phyloP scores from a whole-genome alignment of 1,139 yeast species.

The Saccharomyces hybrid region DNA sequence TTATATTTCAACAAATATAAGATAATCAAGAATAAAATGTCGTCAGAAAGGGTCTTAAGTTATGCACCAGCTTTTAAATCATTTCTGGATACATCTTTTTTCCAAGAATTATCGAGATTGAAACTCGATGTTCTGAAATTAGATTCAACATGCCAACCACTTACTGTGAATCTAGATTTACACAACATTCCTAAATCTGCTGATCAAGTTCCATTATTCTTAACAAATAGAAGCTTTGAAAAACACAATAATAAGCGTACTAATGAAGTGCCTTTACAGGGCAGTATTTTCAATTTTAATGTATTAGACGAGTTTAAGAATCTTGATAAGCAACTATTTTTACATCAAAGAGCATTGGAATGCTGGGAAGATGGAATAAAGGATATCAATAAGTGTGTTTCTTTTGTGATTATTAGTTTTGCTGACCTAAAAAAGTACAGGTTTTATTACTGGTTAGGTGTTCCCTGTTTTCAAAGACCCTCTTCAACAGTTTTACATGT shows the following conservation, averaged over 20 bases:
- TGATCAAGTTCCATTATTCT: slow-evolving; percentile 33
- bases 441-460: slow-evolving; percentile 84
- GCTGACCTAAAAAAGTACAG: slow-evolving; percentile 85
- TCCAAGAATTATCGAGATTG: slow-evolving; percentile 50
- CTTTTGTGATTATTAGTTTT: slow-evolving; percentile 57
- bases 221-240: slow-evolving; percentile 29
- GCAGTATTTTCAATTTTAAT: slow-evolving; percentile 47
- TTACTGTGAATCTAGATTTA: slow-evolving; percentile 30
- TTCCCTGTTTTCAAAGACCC: slow-evolving; percentile 55
- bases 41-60: slow-evolving; percentile 24
- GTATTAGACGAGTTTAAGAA: slow-evolving; percentile 78
- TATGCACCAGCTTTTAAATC: slow-evolving; percentile 53
- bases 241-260: slow-evolving; percentile 7
- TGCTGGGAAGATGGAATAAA: slow-evolving; percentile 19
- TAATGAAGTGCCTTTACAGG: slow-evolving; percentile 12
- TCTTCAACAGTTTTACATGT: slow-evolving; percentile 7
- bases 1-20: background rate
- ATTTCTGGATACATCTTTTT: slow-evolving; percentile 79
- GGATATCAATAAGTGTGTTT: slow-evolving; percentile 19
- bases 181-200: slow-evolving; percentile 38
- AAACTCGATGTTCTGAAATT: slow-evolving; percentile 27
- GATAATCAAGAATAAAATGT: slow-evolving; percentile 5
- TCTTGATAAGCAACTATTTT: slow-evolving; percentile 50
- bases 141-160: slow-evolving; percentile 24
- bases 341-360: slow-evolving; percentile 40